Evolutionary conservation across 2,329 filamentous ascomycete genomes (phyloP), one percentile per base, ranked within the genome.

Genomic region (Colletotrichum sp.): DNA sequence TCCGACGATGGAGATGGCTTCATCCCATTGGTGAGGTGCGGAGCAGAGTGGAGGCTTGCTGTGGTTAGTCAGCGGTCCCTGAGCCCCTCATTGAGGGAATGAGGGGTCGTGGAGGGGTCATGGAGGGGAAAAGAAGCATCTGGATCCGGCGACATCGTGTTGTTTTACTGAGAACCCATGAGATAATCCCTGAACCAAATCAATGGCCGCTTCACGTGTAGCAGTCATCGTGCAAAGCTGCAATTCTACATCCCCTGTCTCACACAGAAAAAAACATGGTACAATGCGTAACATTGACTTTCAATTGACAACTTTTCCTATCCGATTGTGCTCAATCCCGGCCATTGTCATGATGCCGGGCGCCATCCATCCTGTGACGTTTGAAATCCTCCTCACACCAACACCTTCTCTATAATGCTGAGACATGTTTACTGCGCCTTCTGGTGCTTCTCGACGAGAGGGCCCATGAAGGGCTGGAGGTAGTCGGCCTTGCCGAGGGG

Each of bases 401-500:
- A 4, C 43, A 21, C 43, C 43, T n/a, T 48, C 6, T 48, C 18
- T 12, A 0, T 48, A 48, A 6, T 48, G 12, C 9, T 28, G 13
- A 26, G 12, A 16, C 10, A 14, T 36, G 4, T 55, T 55, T 52
- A 69, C 59, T 64, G 70, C 70, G 61, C n/a, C 72, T 74, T 71
- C 68, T 71, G 34, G 72, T 71, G 28, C 28, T 61, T 39, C 68
- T 71, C 68, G n/a, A 74, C 67, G 16, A 74, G 66, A 14, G 74
- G 74, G 7, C 39, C 72, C 74, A 69, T 71, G 39, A 76, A 76
- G 36, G 74, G 71, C 12, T 12, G 12, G 30, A 92, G 78, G 78
- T 86, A 93, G 79, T 93, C 90, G 39, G 79, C 63, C 82, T 92
- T 92, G 3, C 90, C 90, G 16, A 93, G n/a, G 0, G 87, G 86